Evolutionary conservation across 176 grass and related monocot species (phyloP).

Genomic region (Rhynchospora tenuis): DNA sequence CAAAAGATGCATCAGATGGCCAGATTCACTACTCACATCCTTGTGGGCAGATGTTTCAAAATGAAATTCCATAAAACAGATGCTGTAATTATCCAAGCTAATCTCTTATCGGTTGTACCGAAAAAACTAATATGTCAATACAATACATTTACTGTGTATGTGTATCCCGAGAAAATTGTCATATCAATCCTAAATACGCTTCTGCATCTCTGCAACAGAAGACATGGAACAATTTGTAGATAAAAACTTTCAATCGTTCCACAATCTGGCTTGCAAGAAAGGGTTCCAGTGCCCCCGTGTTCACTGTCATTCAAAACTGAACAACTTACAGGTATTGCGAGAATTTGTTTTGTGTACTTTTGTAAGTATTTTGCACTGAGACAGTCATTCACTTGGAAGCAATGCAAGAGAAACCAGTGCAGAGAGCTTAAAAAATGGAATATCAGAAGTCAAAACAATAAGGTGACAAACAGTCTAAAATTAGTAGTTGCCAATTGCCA

Average conservation of each 20-base stretch:
- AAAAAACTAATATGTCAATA: too few relatives aligned
- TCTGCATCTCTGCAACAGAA: neutral
- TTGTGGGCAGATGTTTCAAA: too few relatives aligned
- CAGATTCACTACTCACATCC: too few relatives aligned
- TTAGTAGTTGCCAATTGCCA: neutral
- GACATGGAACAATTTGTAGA: neutral
- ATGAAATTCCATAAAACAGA: too few relatives aligned
- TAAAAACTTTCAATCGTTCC: neutral
- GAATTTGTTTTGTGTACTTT: neutral
- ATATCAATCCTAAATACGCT: neutral
- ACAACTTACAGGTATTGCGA: neutral
- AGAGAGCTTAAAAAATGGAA: neutral
- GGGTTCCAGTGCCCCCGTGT: neutral
- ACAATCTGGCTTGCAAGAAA: neutral
- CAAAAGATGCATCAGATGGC: too few relatives aligned
- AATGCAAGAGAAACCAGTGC: neutral
- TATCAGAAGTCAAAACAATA: neutral
- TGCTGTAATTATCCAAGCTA: too few relatives aligned
- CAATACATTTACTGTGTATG: too few relatives aligned
- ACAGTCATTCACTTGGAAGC: neutral
- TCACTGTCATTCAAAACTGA: neutral
- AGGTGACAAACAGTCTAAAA: neutral
- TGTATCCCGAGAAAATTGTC: too few relatives aligned
- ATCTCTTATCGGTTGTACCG: too few relatives aligned
- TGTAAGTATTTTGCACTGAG: neutral